A percentile compares a stretch with the other conserved stretches of the same genome.
phyloP scores from a whole-genome alignment of 148 eudicot genomes.

The Chenopodium quinoa region DNA sequence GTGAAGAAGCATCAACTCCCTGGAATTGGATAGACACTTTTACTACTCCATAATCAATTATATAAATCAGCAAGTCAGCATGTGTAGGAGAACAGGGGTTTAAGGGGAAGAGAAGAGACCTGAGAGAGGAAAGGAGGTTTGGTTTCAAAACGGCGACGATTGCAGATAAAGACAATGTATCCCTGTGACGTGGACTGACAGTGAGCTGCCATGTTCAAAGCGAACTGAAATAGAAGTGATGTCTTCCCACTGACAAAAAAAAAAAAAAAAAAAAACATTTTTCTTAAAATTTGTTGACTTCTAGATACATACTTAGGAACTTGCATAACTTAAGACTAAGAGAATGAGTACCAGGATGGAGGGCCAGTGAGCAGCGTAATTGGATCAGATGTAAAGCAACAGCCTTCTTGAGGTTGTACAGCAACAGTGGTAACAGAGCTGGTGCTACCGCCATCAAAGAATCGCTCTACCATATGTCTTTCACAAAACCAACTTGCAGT shows the following conservation, averaged over 20 bases:
- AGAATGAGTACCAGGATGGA: conserved; percentile 47
- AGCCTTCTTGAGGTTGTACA: background rate
- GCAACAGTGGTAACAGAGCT: background rate
- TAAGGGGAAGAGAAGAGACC: conserved; percentile 26
- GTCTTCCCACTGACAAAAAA: conserved; percentile 67
- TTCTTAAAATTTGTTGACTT: background rate
- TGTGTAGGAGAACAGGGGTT: background rate
- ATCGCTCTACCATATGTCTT: conserved; percentile 26
- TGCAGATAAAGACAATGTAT: conserved; percentile 61
- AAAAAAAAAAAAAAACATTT: background rate
- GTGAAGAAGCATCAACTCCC: conserved; percentile 65
- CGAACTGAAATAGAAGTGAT: conserved; percentile 75
- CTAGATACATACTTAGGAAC: background rate
- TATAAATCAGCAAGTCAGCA: background rate
- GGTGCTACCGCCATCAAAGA: conserved; percentile 20
- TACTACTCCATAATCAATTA: background rate
- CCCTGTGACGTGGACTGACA: conserved; percentile 22
- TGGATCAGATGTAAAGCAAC: conserved; percentile 11
- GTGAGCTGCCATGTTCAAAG: conserved; percentile 44
- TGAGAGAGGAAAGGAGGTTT: conserved; percentile 72
- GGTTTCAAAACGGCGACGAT: conserved; percentile 42
- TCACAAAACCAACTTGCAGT: background rate
- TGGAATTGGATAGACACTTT: conserved; percentile 20
- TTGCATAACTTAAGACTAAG: background rate
- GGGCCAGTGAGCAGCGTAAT: conserved; percentile 74